Evolutionary conservation across 2,329 filamentous ascomycete species (phyloP), one percentile per base, ranked within the genome.

Genomic region (Penicillium sp.): DNA sequence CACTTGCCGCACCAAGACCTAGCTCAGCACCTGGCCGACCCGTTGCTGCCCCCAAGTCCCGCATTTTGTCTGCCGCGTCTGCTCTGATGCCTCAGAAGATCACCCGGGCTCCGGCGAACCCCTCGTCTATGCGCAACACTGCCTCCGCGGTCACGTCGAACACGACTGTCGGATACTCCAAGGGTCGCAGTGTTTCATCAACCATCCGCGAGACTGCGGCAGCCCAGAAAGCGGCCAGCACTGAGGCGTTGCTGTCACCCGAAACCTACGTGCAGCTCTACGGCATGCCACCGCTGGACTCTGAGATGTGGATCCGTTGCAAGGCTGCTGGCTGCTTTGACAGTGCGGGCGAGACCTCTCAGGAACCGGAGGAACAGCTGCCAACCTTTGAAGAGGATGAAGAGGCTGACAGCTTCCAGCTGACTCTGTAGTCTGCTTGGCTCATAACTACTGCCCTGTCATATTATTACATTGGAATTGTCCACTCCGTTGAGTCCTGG

Each of bases 161-260:
- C 62, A 93, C 87, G 56, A 96, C 92, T 0, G 83, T 96, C 43
- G 93, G 93, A 16, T 96, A 96, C 72, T 90, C 85, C 56, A 91
- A 89, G 73, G 92, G 93, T 36, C 85, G 91, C 36, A 71, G 67
- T 18, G 66, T 75, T 50, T 73, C 73, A 14, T 69, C 69, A 36
- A 67, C 66, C 31, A 62, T 74, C 22, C 64, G 70, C 31, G 70
- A 72, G 44, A 69, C 69, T 35, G 61, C 66, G 19, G 44, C 64
- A 16, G 65, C 70, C 13, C 65, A 70, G 53, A 59, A 60, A 54
- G 55, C 67, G 16, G 62, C 61, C 6, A 59, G 50, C 44, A 56
- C 69, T 11, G 70, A 70, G 41, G 66, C 65, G 10, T 69, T 72
- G 10, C 56, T 81, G 16, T 75, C 77, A 5, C 77, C 78, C 4